Conservation (phyloP, 768 basidiomycete species). For the Cystofilobasidium ferigula region DNA sequence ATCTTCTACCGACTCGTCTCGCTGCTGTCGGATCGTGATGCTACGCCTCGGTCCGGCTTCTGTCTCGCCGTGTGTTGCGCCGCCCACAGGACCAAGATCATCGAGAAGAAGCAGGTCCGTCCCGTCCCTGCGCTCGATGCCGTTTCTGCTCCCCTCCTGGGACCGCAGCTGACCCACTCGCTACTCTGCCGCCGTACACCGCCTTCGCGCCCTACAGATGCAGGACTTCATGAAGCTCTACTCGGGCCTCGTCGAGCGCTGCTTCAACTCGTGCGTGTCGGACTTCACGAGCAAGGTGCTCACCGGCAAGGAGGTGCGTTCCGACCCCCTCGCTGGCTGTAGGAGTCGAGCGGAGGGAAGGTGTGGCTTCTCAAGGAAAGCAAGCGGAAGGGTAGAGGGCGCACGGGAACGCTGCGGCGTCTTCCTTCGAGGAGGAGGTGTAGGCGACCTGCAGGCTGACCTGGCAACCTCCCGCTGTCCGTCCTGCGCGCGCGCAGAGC, state of each 20-base stretch:
- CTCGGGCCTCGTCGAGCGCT: constrained; percentile 85
- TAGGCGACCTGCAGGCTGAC: too few species aligned
- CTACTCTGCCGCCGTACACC: neutral
- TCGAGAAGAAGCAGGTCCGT: constrained; percentile 89
- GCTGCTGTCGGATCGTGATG: neutral
- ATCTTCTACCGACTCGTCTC: too few species aligned
- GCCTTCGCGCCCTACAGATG: constrained; percentile 53
- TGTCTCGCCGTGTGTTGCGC: too few species aligned
- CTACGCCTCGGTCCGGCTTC: too few species aligned
- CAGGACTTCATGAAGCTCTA: constrained; percentile 96
- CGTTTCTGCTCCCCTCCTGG: neutral
- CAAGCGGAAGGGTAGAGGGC: too few species aligned
- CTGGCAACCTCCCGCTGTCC: too few species aligned
- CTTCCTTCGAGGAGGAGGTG: too few species aligned
- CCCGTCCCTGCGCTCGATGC: neutral
- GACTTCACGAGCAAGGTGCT: constrained; percentile 94
- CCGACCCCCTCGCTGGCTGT: constrained; percentile 3
- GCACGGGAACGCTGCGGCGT: too few species aligned
- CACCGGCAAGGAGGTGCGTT: constrained; percentile 74
- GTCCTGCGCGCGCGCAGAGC: constrained; percentile 42
- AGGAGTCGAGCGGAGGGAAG: too few species aligned
- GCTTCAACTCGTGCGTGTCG: constrained; percentile 88
- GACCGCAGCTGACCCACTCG: neutral
- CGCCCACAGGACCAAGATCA: constrained; percentile 46
- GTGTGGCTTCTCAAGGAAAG: too few species aligned